These are phyloP conservation scores for Tetramitus jugosus DNA, from an alignment of 208 protist genomes.

Conservation along the genomic window DNA sequence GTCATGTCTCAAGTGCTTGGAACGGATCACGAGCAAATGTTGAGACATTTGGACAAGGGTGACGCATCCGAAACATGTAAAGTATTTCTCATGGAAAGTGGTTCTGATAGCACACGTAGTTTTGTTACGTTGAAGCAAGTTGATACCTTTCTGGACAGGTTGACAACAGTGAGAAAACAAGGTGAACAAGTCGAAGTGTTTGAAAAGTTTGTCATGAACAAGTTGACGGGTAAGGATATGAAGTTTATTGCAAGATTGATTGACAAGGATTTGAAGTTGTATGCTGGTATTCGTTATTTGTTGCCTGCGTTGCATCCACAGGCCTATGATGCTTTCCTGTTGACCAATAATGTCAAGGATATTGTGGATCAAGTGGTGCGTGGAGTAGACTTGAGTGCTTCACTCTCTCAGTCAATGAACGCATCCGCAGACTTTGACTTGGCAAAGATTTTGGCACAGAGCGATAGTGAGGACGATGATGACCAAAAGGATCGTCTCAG, in stretches of 20 bases:
- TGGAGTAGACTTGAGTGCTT: not conserved
- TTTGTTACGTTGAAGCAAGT: conserved; percentile 36
- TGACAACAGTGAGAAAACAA: conserved; percentile 34
- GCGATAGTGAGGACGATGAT: too few relatives aligned
- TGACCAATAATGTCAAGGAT: conserved; percentile 4
- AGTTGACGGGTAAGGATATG: conserved; percentile 11
- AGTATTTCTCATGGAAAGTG: conserved; percentile 37
- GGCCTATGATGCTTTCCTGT: not conserved
- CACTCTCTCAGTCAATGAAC: not conserved
- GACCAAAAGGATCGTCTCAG: too few relatives aligned
- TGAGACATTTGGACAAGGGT: conserved; percentile 51
- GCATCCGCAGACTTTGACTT: not conserved
- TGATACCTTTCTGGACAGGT: conserved; percentile 36
- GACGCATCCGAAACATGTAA: conserved; percentile 54
- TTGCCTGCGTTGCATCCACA: not conserved
- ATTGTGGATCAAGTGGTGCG: not conserved
- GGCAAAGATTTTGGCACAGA: too few relatives aligned
- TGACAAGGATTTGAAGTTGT: conserved; percentile 12
- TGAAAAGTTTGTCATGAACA: conserved; percentile 30
- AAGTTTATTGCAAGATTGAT: conserved; percentile 10
- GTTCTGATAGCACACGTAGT: conserved; percentile 33
- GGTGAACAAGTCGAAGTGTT: conserved; percentile 35
- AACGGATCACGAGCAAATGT: conserved; percentile 40
- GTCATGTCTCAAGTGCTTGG: conserved; percentile 45
- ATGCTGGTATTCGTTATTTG: not conserved